A percentile compares a stretch with the other conserved stretches of the same genome.
Conservation (phyloP, 139 green algal genomes). For the Picochlorum costavermella region DNA sequence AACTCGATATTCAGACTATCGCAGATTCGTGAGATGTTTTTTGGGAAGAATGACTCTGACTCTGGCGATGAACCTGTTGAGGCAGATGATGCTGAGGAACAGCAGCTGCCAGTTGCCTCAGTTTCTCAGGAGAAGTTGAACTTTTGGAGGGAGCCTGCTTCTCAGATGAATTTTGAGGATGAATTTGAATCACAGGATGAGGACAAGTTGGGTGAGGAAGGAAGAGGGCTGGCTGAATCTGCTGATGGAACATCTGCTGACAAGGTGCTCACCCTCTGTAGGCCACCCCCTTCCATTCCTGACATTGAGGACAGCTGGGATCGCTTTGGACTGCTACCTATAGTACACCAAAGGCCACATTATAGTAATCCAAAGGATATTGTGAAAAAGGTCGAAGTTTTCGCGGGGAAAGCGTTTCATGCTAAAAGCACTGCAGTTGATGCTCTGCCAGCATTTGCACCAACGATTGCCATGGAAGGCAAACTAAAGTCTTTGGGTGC, state of each 20-base stretch:
- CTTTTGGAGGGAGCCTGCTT: constrained; percentile 1
- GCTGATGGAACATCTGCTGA: background rate
- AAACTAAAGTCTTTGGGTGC: too few relatives aligned
- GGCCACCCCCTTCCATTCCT: constrained; percentile 11
- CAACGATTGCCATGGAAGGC: too few relatives aligned
- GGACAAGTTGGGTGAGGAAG: background rate
- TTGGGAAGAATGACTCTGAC: background rate
- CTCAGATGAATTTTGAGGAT: constrained; percentile 11
- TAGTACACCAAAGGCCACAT: constrained; percentile 45
- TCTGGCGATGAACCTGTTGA: background rate
- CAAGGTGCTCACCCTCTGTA: too few relatives aligned
- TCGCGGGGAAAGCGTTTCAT: constrained; percentile 47
- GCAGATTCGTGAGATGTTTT: too few relatives aligned
- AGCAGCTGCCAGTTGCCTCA: background rate
- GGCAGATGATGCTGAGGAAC: background rate
- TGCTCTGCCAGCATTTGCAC: constrained; percentile 23
- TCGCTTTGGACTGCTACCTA: constrained; percentile 21
- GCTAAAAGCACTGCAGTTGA: constrained; percentile 22
- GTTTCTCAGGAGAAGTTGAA: background rate
- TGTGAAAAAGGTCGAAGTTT: constrained; percentile 30
- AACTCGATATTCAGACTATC: background rate
- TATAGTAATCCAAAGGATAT: constrained; percentile 48
- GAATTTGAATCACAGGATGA: background rate
- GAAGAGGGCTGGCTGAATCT: background rate
- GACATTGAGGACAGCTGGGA: constrained; percentile 24